Base-by-base conservation (phyloP, 257 asterid species). In the Apocynum venetum region DNA sequence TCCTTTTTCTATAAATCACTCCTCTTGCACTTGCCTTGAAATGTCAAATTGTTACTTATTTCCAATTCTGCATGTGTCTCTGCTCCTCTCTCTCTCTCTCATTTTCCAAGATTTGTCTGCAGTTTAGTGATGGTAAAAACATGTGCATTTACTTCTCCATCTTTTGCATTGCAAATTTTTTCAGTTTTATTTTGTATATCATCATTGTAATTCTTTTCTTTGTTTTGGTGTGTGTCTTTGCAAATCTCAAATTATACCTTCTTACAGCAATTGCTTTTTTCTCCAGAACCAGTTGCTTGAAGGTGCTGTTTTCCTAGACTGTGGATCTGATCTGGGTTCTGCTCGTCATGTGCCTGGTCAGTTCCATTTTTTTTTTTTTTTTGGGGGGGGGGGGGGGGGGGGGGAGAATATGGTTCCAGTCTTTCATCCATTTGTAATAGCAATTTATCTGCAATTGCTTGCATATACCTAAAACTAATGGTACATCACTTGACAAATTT, bases 321-420 rank as follows among this genome's bases (percentile, higher is more conserved):
- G 96, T 75, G 98, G 97, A 79, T 86, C 98, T 72, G 98, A 92
- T 86, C 78, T 91, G 89, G 91, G 97, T 83, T 89, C 98, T 77
- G 96, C 94, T 53, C 96, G 90, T 74, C 97, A 88, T 75, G 98
- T 94, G 60, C 98, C 98, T 61, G 97, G 98, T 92, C 75, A 81
- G 97, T 89, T 78, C 60, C 73, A 20, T 59, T 20, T 12, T 55
- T 38, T n/a, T 1, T 13, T 49, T 7, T 25, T 7, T n/a, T 1
- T 53, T 17, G 56, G 73, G 40, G 38, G 25, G 55, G 38, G 8
- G 0, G n/a, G n/a, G n/a, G n/a, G n/a, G 66, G 7, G 49, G n/a
- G 47, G 47, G 47, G 63, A 10, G 63, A 20, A 10, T 0, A 25
- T 25, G 31, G 70, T 0, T 9, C 14, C 7, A 56, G 11, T 31